These are phyloP conservation scores for Azolla pinnata DNA, from an alignment of 75 land plant species.

Conservation along the genomic window DNA sequence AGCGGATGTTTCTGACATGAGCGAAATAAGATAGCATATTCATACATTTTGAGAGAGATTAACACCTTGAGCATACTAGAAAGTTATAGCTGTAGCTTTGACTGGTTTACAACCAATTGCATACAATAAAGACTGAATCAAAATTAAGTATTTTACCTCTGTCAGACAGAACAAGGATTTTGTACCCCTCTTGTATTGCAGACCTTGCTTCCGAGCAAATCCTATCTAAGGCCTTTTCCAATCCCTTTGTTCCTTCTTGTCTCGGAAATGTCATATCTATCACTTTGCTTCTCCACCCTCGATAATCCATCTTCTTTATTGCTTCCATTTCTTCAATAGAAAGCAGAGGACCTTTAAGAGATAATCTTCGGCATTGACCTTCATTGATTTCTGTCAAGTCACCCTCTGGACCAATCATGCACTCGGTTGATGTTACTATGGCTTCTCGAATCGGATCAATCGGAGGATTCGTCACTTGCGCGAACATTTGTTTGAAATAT, in stretches of 20 bases:
- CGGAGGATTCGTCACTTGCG: conserved; percentile 98
- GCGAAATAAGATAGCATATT: no score
- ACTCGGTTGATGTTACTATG: conserved; percentile 93
- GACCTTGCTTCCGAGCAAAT: conserved; percentile 74
- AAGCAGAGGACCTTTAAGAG: conserved; percentile 79
- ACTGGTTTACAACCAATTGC: no score
- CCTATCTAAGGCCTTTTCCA: conserved; percentile 86
- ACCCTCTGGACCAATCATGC: conserved; percentile 99
- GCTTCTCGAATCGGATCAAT: conserved; percentile 97
- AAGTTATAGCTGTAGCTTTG: no score
- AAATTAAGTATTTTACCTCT: conserved; percentile 46
- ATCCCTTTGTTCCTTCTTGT: conserved; percentile 57
- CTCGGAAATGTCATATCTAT: conserved; percentile 82
- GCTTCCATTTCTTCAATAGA: conserved; percentile 86
- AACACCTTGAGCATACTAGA: no score
- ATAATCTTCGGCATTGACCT: conserved; percentile 82
- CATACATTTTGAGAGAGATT: no score
- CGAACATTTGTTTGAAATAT: conserved; percentile 99
- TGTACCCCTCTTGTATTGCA: conserved; percentile 83
- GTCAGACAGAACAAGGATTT: conserved; percentile 74
- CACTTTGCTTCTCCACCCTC: conserved; percentile 87
- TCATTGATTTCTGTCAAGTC: conserved; percentile 92
- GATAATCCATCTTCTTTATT: conserved; percentile 76
- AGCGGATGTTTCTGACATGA: conserved; percentile 62
- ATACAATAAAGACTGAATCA: no score